Evolutionary conservation across 2,329 filamentous ascomycete species (phyloP), one percentile per base, ranked within the genome.

Genomic region (Trichoderma citrinoviride): DNA sequence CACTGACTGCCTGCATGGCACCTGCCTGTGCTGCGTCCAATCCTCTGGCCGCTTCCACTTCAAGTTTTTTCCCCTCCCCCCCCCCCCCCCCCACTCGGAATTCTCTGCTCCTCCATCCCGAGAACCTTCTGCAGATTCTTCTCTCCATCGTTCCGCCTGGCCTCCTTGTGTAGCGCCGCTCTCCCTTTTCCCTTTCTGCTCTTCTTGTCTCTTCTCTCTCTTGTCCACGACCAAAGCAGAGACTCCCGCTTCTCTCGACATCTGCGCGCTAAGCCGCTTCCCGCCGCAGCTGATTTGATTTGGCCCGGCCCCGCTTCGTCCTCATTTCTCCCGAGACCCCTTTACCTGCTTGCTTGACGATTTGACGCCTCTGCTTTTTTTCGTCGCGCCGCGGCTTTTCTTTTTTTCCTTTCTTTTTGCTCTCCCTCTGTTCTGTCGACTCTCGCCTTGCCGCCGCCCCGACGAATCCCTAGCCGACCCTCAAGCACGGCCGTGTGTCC

Each of bases 241-340:
- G 3, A 10, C 29, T 33, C 29, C 29, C 29, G 14, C 33, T 37
- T 37, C 33, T 10, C 33, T 12, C 33, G 33, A 37, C 12, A 47
- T 47, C 61, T 58, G 47, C 23, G 21, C 61, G 55, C 60, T 49
- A 44, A 44, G 47, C 40, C 46, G 61, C 40, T 52, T 49, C 55
- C 65, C 52, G 53, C 60, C 47, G 65, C 43, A 37, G 25, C 29
- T 55, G 63, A 61, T 57, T 43, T 60, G 53, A 47, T 64, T 64
- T 64, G 65, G 61, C 54, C 49, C 62, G 65, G 65, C 62, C 65
- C 62, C 65, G 52, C 65, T 66, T 58, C 53, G 54, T 47, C 57
- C 46, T 61, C 55, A 46, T 65, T 55, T 52, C 46, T 62, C 47
- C 52, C 58, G 64, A 46, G 57, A 56, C 56, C 64, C 50, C 58